Base-by-base conservation (phyloP, 345 rosid genomes). In the Heritiera fomes region DNA sequence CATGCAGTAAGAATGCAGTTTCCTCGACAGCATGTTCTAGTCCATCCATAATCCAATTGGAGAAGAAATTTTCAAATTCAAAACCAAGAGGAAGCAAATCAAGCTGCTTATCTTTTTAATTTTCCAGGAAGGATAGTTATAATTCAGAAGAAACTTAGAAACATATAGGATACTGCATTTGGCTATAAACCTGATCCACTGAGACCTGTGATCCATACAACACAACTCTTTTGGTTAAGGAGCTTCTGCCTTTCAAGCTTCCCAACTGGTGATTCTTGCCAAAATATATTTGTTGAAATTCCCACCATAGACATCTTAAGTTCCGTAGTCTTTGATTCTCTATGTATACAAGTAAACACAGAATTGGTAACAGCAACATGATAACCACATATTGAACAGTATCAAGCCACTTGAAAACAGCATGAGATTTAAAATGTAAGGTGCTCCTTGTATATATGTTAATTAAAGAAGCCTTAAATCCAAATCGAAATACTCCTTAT, bases 121-220 rank as follows among this genome's bases (percentile, higher is more conserved):
- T 13, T 61, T 32, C 67, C 9, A 32, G n/a, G n/a, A 32, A 32
- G 64, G 67, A 32, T 32, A 12, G 40, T 13, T 11, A 32, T 14
- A 63, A 3, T 49, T 47, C 59, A 50, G 18, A 49, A 52, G 32
- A 46, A 18, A 68, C 40, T 12, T 68, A 13, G 61, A 38, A 52
- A 4, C 8, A 34, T 13, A 50, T 34, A 41, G 49, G 52, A 78
- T 52, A 46, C n/a, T 63, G 41, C 58, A 38, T 30, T 45, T 38
- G 75, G 71, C 52, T 46, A 78, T 69, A 77, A 77, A 95, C 97
- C 99, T 88, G 99, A 95, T 84, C 97, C 97, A 75, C 99, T 95
- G 49, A 95, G 97, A 52, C 98, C 99, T 0, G 99, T 95, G 77
- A 95, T 91, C 99, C 99, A 95, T 28, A 95, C 91, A 76, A 92